Evolutionary conservation across 108 stramenopile genomes (phyloP), one percentile per base, ranked within the genome.

Genomic region (Nannochloropsis gaditana): DNA sequence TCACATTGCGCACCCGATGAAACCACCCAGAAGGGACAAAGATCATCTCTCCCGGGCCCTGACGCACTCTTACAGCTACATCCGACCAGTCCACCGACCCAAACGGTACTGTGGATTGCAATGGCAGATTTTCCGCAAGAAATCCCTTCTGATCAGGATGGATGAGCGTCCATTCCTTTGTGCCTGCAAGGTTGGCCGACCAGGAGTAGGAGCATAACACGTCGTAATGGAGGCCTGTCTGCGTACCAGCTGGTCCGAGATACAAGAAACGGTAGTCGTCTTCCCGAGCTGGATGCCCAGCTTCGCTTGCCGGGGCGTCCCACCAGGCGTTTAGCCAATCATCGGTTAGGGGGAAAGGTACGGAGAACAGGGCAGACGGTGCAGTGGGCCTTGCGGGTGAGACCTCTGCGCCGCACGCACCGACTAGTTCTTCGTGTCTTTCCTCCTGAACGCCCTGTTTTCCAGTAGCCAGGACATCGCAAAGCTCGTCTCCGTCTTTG

Each of bases 231-330:
- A 89, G 43, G 21, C 83, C 83, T 11, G 89, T 89, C 9, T 43
- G 83, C 2, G 89, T 44, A 10, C 85, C 87, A 11, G 44, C 2
- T 9, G 85, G 85, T 15, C 89, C 89, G 9, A 89, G 80, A 83
- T 89, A 89, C 21, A 89, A 85, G 45, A 89, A 89, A 3, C 89
- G 89, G 83, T 88, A 89, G 86, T 89, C 89, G 45, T 88, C 87
- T 11, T 83, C 80, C 21, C 88, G 87, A 43, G 83, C 43, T 21
- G 59, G 19, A n/a, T 73, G 59, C 19, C 82, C 44, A 9, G 44
- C 43, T n/a, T 73, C 59, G 19, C 4, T 73, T 15, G 59, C 59
- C 8, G 59, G 59, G 6, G 17, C 47, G 44, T 88, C 88, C 81
- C 89, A 89, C 83, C 84, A 86, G 83, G 45, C 82, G 41, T 89